Base-by-base conservation (phyloP, 306 rosid species). In the Ochetophila trinervis region DNA sequence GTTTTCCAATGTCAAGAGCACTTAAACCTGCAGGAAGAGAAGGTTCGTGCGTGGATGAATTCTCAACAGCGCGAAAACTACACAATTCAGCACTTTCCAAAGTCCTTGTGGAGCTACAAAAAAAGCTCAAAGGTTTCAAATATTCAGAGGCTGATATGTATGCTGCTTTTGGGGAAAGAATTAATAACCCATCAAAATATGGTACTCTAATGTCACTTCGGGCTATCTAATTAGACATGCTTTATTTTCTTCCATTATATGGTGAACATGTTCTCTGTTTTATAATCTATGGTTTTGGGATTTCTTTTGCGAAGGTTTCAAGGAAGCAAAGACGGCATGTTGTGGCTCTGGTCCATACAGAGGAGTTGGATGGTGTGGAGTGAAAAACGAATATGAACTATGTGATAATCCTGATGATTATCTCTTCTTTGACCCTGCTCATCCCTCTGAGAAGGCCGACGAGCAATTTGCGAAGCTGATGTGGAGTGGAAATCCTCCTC, bases 111-210 rank as follows among this genome's bases (percentile, higher is more conserved):
- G 66, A 69, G 67, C 71, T 86, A 40, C 44, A 45, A 63, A 71
- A 22, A 45, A 55, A 75, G 1, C 71, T 85, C 44, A 49, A 61
- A 62, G 95, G 86, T 71, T 79, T 85, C 57, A 78, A 74, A 61
- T 86, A 81, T 68, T 79, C 91, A 63, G 27, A 44, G 15, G 8
- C 56, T 6, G 44, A 83, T 57, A 53, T 23, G 24, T 83, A 63
- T 64, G 34, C 18, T 13, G 0, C 51, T 5, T 6, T 32, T 8
- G 8, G 9, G 19, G 76, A 80, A 21, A 13, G 63, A 14, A 66
- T 73, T 8, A 61, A 61, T 5, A 6, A 77, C 45, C 95, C 89
- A 71, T 71, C 73, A 45, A 85, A 79, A 65, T 85, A 81, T 58
- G 88, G 91, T 85, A 83, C 10, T 8, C 27, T 14, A 2, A 27